Evolutionary conservation across 2,329 filamentous ascomycete species (phyloP).

Genomic region (Helicocarpus griseus): DNA sequence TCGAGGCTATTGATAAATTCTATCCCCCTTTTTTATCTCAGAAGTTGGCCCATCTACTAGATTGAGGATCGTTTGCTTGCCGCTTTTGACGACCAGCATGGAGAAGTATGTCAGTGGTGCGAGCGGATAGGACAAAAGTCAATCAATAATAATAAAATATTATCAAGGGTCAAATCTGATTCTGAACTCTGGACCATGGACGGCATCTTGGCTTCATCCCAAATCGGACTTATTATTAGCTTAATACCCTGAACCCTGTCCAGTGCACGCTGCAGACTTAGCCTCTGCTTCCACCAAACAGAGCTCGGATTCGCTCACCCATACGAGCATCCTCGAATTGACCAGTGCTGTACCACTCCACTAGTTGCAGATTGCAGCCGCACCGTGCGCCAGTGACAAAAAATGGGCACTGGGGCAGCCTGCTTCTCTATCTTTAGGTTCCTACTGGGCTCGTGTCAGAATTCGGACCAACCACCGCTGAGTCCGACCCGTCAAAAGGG

Average conservation of each 20-base stretch:
- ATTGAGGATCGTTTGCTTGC: constrained; percentile 2
- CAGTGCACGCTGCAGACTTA: background rate
- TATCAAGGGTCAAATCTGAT: background rate
- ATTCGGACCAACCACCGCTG: constrained; percentile 1
- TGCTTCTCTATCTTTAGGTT: background rate
- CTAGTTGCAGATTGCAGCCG: constrained; percentile 16
- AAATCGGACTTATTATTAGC: background rate
- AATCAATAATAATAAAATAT: background rate
- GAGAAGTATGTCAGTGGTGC: background rate
- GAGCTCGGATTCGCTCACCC: background rate
- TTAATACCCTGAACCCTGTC: constrained; percentile 4
- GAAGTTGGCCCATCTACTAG: background rate
- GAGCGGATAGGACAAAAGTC: background rate
- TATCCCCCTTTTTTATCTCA: background rate
- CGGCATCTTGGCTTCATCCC: constrained; percentile 2
- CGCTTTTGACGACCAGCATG: constrained; percentile 3
- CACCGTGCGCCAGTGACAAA: constrained; percentile 14
- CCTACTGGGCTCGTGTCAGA: constrained; percentile 5
- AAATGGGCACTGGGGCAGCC: constrained; percentile 10
- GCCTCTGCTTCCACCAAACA: constrained; percentile 1
- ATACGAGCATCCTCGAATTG: constrained; percentile 5
- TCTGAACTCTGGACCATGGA: constrained; percentile 3
- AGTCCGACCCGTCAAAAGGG: background rate
- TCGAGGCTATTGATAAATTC: constrained; percentile 2
- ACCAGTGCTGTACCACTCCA: constrained; percentile 6